phyloP scores from a whole-genome alignment of 202 grass and related monocot genomes.

The Dendrocalamus latiflorus region DNA sequence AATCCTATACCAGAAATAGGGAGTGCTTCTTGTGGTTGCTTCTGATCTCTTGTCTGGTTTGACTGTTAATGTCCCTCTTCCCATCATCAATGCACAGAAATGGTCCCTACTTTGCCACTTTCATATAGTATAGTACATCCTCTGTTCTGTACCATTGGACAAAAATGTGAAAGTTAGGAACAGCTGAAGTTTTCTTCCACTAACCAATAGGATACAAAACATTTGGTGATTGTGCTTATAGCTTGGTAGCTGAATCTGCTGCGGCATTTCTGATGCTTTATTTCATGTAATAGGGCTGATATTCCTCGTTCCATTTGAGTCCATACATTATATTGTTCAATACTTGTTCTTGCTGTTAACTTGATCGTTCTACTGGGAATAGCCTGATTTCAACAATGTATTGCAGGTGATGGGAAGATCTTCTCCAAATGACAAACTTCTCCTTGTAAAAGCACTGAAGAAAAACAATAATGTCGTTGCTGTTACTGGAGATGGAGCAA shows the following conservation, averaged over 20 bases:
- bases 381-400: conserved; percentile 19
- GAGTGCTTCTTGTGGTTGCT: neutral
- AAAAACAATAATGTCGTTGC: conserved; percentile 66
- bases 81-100: neutral
- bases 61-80: neutral
- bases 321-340: neutral
- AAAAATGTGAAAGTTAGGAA: neutral
- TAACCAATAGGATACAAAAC: neutral
- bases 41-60: neutral
- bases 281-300: neutral
- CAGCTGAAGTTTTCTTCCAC: neutral
- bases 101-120: neutral
- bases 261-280: neutral
- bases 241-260: conserved; percentile 10
- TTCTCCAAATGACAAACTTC: conserved; percentile 79
- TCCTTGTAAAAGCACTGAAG: conserved; percentile 71
- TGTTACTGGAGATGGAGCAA: conserved; percentile 89
- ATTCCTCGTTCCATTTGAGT: neutral
- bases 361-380: conserved; percentile 13
- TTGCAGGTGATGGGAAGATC: conserved; percentile 84
- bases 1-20: neutral
- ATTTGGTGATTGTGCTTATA: neutral
- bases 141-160: conserved; percentile 6
- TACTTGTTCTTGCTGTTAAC: conserved; percentile 9
- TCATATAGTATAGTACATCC: neutral